Conservation (phyloP, 352 stramenopile species). For the Phytophthora boehmeriae region DNA sequence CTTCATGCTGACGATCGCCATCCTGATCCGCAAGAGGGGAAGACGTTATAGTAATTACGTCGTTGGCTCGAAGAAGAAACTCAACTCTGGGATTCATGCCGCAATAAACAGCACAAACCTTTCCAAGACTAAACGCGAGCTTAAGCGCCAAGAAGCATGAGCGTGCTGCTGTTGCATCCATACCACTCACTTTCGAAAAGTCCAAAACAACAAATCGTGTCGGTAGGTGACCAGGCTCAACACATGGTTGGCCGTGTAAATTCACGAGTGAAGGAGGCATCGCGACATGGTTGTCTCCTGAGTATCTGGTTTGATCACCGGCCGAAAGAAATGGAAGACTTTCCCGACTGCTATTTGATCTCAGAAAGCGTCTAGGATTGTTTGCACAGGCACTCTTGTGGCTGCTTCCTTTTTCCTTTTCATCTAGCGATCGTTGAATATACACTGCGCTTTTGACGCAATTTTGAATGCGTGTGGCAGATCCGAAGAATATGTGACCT, state of each 20-base stretch:
- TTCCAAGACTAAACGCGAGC: constrained; percentile 54
- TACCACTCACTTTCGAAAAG: not conserved
- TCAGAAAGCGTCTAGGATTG: not conserved
- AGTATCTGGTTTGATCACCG: constrained; percentile 15
- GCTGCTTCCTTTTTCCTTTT: not conserved
- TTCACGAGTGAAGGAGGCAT: constrained; percentile 40
- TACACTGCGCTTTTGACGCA: constrained; percentile 71
- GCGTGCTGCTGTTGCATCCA: constrained; percentile 78
- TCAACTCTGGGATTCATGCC: constrained; percentile 62
- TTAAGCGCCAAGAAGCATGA: constrained; percentile 78
- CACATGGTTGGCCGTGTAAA: constrained; percentile 44
- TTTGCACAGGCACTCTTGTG: not conserved
- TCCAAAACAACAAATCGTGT: constrained; percentile 22
- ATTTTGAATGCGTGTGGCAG: constrained; percentile 69
- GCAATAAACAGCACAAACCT: constrained; percentile 65
- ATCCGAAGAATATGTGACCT: constrained; percentile 76
- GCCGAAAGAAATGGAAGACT: constrained; percentile 15
- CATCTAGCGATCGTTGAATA: constrained; percentile 24
- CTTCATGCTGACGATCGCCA: constrained; percentile 6
- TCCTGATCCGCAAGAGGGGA: constrained; percentile 4
- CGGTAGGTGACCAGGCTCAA: constrained; percentile 3
- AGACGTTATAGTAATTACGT: constrained; percentile 35
- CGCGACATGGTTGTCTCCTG: constrained; percentile 12
- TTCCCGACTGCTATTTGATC: constrained; percentile 5
- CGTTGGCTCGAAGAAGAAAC: constrained; percentile 61